Conservation (phyloP, 1,139 yeast genomes). For the Suhomyces choctaworum region DNA sequence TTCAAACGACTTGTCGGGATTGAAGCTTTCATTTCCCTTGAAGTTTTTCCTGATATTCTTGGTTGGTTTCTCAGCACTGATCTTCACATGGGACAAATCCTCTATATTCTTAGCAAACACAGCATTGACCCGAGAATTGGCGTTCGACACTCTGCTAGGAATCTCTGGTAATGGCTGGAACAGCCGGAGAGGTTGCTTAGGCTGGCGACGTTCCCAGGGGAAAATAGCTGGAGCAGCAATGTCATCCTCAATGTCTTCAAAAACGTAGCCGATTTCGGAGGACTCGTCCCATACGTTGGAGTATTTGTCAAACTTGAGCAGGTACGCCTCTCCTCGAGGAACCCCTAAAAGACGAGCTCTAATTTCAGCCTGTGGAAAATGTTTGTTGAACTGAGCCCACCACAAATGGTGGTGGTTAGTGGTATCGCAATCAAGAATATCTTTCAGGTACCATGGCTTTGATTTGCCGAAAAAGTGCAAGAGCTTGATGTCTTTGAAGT, state of each 20-base stretch:
- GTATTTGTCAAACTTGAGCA: conserved; percentile 30
- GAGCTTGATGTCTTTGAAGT: conserved; percentile 28
- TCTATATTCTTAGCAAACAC: conserved; percentile 11
- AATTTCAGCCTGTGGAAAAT: conserved; percentile 15
- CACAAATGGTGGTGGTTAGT: conserved; percentile 32
- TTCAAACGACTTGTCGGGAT: conserved; percentile 28
- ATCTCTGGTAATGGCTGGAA: conserved; percentile 11
- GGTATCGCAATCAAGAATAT: conserved; percentile 17
- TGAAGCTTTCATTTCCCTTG: conserved; percentile 17
- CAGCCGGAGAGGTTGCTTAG: conserved; percentile 21
- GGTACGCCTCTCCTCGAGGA: conserved; percentile 39
- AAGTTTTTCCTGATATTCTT: conserved; percentile 11
- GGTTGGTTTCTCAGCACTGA: conserved; percentile 6
- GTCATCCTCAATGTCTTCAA: background rate
- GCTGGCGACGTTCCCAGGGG: conserved; percentile 49
- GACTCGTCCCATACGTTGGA: conserved; percentile 30
- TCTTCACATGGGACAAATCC: conserved; percentile 12
- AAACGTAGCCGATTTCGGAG: background rate
- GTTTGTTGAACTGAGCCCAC: conserved; percentile 38
- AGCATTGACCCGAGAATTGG: conserved; percentile 3
- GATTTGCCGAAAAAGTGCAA: conserved; percentile 31
- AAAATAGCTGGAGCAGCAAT: conserved; percentile 23
- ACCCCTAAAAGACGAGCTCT: conserved; percentile 14
- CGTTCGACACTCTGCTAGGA: background rate
- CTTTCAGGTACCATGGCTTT: conserved; percentile 31